Evolutionary conservation across 2,329 filamentous ascomycete genomes (phyloP).

Genomic region (Talaromyces sp.): DNA sequence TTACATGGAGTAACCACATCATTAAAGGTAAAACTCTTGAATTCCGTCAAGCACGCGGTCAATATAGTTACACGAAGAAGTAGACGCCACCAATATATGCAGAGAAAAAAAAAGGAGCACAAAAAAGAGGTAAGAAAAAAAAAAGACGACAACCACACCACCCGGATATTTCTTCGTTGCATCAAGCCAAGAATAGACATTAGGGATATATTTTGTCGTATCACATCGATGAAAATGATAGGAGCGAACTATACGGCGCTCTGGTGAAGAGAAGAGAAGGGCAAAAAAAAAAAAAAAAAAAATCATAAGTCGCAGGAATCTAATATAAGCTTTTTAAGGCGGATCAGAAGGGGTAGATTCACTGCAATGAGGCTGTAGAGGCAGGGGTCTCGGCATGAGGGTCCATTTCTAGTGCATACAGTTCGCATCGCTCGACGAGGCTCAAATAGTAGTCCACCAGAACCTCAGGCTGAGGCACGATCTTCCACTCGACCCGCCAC

Average conservation of each 20-base stretch:
- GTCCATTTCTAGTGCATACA: constrained; percentile 48
- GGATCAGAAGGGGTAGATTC: not conserved
- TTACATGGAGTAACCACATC: not conserved
- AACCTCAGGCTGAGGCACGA: constrained; percentile 90
- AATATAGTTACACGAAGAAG: not conserved
- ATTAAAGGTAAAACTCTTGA: constrained; percentile 13
- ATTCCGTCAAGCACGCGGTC: constrained; percentile 9
- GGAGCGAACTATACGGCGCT: not conserved
- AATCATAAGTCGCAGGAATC: not conserved
- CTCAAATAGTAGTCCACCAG: constrained; percentile 90
- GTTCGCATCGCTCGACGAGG: constrained; percentile 63
- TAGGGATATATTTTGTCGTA: constrained; percentile 3
- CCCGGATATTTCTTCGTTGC: not conserved
- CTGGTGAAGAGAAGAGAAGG: not conserved
- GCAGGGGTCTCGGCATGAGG: not conserved
- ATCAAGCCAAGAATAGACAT: not conserved
- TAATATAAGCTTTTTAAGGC: not conserved
- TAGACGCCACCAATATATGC: not conserved
- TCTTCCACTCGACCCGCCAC: constrained; percentile 89
- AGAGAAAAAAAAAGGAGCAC: not conserved
- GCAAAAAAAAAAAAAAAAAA: not conserved
- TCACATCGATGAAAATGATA: not conserved
- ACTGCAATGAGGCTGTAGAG: not conserved
- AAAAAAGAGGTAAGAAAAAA: not conserved
- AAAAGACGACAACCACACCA: not conserved